Base-by-base conservation (phyloP, 768 basidiomycete species). In the Paxillus involutus region DNA sequence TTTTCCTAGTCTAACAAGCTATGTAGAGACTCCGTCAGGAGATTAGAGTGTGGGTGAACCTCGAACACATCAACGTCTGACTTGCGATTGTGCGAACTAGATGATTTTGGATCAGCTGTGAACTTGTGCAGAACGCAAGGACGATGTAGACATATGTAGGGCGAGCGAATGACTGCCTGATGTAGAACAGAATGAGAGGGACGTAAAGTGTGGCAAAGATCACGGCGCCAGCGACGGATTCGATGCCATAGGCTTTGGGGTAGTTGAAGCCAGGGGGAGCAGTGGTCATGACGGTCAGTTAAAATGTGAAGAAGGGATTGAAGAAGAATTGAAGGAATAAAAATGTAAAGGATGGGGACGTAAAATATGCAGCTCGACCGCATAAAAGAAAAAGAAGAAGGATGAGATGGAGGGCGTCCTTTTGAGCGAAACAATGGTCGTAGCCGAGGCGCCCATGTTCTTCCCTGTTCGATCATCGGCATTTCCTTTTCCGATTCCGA, bases 151-250 rank as follows among this genome's bases (percentile, higher is more conserved):
- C 65, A 30, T 62, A 70, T 19, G 67, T 68, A 10, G 65, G 63
- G 12, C 62, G 59, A 41, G 44, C 44, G 37, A 69, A 43, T 1
- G 66, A 49, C 36, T 57, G 60, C 24, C 14, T 47, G 43, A 68
- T 39, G 57, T 62, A 68, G 37, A 63, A 48, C 9, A 60, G 32
- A 12, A 70, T 29, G 51, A 72, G 45, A 7, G 69, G 69, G 17
- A 50, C 44, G 49, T 72, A 71, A 16, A 65, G 51, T n/a, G 64
- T 14, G 16, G 71, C 64, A 62, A 71, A 71, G 48, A 71, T 56
- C 51, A 69, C 64, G 37, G 70, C 66, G 57, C 60, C 64, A 51
- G 65, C 66, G 57, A 69, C 58, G 53, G 64, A 69, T 48, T 71
- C 51, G 30, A 71, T 72, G 47, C 66, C 71, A 51, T 14, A 53